Evolutionary conservation across 352 stramenopile genomes (phyloP).

Genomic region (Aphanomyces cochlioides): DNA sequence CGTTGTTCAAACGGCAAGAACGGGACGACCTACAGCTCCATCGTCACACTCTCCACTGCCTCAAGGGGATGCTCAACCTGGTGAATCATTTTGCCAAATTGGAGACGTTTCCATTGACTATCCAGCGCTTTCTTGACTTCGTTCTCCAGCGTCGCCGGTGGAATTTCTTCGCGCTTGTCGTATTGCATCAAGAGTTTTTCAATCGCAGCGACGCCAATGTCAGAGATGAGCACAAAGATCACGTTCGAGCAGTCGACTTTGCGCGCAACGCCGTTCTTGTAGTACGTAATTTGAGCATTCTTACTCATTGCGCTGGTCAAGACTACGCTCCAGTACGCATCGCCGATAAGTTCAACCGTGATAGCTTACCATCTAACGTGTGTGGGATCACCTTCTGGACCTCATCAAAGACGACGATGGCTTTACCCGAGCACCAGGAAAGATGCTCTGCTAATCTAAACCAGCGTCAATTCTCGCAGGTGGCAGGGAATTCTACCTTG

Average conservation of each 20-base stretch:
- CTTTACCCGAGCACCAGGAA: slow-evolving; percentile 74
- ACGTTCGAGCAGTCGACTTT: slow-evolving; percentile 73
- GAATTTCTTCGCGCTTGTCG: slow-evolving; percentile 62
- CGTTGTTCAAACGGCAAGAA: slow-evolving; percentile 85
- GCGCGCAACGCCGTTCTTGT: slow-evolving; percentile 60
- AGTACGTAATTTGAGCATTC: slow-evolving; percentile 68
- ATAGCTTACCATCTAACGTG: slow-evolving; percentile 67
- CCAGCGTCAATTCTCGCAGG: too few relatives aligned
- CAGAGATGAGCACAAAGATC: slow-evolving; percentile 86
- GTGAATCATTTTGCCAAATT: slow-evolving; percentile 88
- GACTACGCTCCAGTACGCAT: slow-evolving; percentile 38
- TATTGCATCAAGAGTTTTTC: slow-evolving; percentile 82
- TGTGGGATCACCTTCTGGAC: slow-evolving; percentile 89
- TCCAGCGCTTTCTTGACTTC: slow-evolving; percentile 77
- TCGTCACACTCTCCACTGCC: not conserved
- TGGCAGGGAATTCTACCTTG: slow-evolving; percentile 36
- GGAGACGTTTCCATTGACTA: slow-evolving; percentile 80
- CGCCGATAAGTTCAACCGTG: too few relatives aligned
- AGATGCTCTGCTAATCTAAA: slow-evolving; percentile 75
- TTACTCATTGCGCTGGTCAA: slow-evolving; percentile 72
- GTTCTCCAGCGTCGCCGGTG: slow-evolving; percentile 54
- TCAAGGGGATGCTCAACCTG: slow-evolving; percentile 39
- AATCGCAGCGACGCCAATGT: slow-evolving; percentile 83
- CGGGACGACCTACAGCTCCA: slow-evolving; percentile 59
- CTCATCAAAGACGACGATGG: slow-evolving; percentile 88